phyloP scores from a whole-genome alignment of 768 basidiomycete genomes.

The Saitozyma sp. region DNA sequence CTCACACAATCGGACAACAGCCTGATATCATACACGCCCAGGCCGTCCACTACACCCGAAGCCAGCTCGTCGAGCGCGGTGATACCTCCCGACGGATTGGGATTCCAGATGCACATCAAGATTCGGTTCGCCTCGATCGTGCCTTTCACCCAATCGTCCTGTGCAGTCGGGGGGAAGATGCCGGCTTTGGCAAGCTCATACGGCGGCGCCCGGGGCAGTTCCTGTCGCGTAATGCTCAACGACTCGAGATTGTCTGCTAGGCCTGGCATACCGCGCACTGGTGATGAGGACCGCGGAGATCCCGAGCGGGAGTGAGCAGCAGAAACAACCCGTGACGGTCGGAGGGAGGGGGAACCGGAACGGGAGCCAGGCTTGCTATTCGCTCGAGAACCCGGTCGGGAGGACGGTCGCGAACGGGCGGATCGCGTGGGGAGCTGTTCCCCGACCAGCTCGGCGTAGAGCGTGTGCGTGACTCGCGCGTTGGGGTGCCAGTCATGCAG shows the following conservation, averaged over 20 bases:
- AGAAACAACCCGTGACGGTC: no score
- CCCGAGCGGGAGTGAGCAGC: no score
- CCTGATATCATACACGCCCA: slow-evolving; percentile 15
- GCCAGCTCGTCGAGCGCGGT: slow-evolving; percentile 25
- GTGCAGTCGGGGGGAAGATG: background rate
- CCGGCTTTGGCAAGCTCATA: background rate
- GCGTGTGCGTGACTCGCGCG: slow-evolving; percentile 23
- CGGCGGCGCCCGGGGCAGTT: background rate
- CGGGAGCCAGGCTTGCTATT: background rate
- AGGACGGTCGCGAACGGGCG: background rate
- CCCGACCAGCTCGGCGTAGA: slow-evolving; percentile 37
- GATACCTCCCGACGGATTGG: slow-evolving; percentile 17
- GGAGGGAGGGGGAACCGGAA: background rate
- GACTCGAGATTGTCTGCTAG: background rate
- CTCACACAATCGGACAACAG: slow-evolving; percentile 14
- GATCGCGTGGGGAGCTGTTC: slow-evolving; percentile 3
- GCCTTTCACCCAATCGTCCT: background rate
- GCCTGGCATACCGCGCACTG: background rate
- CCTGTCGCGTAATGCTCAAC: background rate
- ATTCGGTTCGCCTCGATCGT: background rate
- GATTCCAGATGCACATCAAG: slow-evolving; percentile 13
- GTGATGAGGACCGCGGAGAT: background rate
- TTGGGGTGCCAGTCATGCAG: slow-evolving; percentile 34
- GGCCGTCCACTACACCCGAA: slow-evolving; percentile 7
- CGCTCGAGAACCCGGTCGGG: background rate